Evolutionary conservation across 148 eudicot species (phyloP).

Genomic region (Spergularia marina): DNA sequence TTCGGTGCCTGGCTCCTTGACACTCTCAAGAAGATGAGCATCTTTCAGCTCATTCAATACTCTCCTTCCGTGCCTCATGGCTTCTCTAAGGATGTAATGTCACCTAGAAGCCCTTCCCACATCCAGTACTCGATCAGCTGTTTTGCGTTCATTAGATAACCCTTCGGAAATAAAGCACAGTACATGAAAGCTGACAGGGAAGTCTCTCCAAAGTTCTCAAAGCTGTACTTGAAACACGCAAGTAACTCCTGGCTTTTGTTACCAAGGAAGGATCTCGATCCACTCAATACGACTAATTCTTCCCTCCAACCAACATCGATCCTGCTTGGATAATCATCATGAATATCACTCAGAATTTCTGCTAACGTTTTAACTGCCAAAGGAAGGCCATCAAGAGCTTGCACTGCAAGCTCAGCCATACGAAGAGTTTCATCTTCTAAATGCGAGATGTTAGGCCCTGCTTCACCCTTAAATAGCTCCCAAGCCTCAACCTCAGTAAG

Average conservation of each 20-base stretch:
- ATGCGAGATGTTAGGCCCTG: slow-evolving; percentile 20
- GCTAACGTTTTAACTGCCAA: slow-evolving; percentile 26
- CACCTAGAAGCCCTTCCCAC: slow-evolving; percentile 37
- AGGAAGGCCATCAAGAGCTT: slow-evolving; percentile 31
- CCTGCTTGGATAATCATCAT: slow-evolving; percentile 21
- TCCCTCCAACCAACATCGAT: slow-evolving; percentile 29
- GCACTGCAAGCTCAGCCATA: slow-evolving; percentile 10
- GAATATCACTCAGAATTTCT: slow-evolving; percentile 22
- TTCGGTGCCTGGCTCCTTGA: slow-evolving; percentile 1
- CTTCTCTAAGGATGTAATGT: slow-evolving; percentile 20
- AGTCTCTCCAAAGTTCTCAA: slow-evolving; percentile 24
- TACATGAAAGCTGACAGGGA: slow-evolving; percentile 22
- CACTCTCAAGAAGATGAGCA: slow-evolving; percentile 30
- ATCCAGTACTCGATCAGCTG: slow-evolving; percentile 39
- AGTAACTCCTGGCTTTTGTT: slow-evolving; percentile 24
- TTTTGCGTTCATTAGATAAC: slow-evolving; percentile 22
- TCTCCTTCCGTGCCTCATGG: slow-evolving; percentile 16
- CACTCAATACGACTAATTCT: slow-evolving; percentile 11
- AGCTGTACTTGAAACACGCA: slow-evolving; percentile 29
- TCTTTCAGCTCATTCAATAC: slow-evolving; percentile 31
- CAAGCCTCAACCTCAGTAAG: slow-evolving; percentile 28
- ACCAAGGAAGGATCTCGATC: slow-evolving; percentile 23
- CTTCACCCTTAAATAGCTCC: slow-evolving; percentile 31
- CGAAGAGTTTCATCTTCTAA: slow-evolving; percentile 24
- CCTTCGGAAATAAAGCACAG: slow-evolving; percentile 35